Evolutionary conservation across 176 grass and related monocot genomes (phyloP), one percentile per base, ranked within the genome.

Genomic region (Saccharum officinarum): DNA sequence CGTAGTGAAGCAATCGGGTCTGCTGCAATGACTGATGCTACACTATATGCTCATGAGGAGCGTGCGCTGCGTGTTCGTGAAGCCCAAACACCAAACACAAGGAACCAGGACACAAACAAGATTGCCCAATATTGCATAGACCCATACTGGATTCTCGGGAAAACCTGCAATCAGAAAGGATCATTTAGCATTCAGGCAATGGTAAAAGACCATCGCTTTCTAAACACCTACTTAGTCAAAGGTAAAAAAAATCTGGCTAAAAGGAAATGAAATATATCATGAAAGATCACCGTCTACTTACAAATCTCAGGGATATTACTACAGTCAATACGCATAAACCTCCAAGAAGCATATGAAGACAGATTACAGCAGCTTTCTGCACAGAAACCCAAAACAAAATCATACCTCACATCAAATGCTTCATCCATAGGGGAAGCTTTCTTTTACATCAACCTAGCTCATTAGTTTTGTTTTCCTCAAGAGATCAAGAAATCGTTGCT

Each of bases 271-370:
- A 1, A 79, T 77, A 85, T 72, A 41, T 62, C 3, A 41, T 26
- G 33, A 78, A 65, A 64, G 30, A 66, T 61, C 36, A 30, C 30
- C 47, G 22, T 79, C 22, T 87, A 92, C 95, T 98, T 95, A 98
- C 95, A 89, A 92, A 98, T 90, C 89, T 89, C 87, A 95, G 76
- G 64, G 91, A 95, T 75, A 98, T 92, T 82, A 98, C 84, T 83
- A 98, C 65, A 26, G 93, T 90, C 72, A 98, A 61, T 10, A 78
- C 78, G 25, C 95, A 98, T 79, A 98, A 64, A 65, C 87, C 85
- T 72, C 93, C 95, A 20, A 98, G 91, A 89, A 98, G 89, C 90
- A 98, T 79, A 69, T 93, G 85, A 79, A 93, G 77, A 36, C 89
- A 84, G 79, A 92, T 87, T 71, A 86, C 73, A 83, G 95, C 95